A percentile compares a stretch with the other conserved stretches of the same genome.
phyloP scores from a whole-genome alignment of 306 rosid species.

The Herpetospermum pedunculosum region DNA sequence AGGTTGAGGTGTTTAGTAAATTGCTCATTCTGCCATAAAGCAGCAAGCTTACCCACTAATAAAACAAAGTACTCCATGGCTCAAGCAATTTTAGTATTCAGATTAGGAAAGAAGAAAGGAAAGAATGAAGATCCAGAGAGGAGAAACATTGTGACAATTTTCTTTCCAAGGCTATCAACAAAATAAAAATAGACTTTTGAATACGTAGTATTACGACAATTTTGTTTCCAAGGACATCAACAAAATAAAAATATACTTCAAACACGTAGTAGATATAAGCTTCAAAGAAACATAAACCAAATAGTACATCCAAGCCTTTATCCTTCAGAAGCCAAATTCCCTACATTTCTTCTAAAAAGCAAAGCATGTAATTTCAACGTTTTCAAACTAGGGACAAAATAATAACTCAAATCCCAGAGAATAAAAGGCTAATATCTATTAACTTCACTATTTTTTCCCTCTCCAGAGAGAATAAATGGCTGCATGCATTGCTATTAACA shows the following conservation, averaged over 20 bases:
- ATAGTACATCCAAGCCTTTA: background rate
- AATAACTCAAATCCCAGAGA: background rate
- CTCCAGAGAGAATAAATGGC: background rate
- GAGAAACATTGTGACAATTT: background rate
- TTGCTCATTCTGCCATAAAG: background rate
- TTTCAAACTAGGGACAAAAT: background rate
- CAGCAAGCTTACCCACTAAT: background rate
- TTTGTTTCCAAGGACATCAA: too few species aligned
- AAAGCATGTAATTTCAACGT: background rate
- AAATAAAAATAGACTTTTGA: background rate
- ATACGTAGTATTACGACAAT: too few species aligned
- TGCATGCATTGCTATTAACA: background rate
- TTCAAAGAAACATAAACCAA: background rate
- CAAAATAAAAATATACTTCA: too few species aligned
- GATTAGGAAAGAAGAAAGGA: background rate
- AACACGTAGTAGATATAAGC: too few species aligned
- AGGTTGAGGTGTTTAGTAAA: background rate
- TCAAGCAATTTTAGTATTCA: background rate
- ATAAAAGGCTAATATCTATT: background rate
- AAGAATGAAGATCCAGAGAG: background rate
- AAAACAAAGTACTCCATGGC: background rate
- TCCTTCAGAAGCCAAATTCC: background rate
- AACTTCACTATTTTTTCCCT: background rate
- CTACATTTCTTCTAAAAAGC: background rate
- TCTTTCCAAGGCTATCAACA: background rate